Evolutionary conservation across 495 filamentous ascomycete species (phyloP).

Genomic region (Lasiosphaeria ovina): DNA sequence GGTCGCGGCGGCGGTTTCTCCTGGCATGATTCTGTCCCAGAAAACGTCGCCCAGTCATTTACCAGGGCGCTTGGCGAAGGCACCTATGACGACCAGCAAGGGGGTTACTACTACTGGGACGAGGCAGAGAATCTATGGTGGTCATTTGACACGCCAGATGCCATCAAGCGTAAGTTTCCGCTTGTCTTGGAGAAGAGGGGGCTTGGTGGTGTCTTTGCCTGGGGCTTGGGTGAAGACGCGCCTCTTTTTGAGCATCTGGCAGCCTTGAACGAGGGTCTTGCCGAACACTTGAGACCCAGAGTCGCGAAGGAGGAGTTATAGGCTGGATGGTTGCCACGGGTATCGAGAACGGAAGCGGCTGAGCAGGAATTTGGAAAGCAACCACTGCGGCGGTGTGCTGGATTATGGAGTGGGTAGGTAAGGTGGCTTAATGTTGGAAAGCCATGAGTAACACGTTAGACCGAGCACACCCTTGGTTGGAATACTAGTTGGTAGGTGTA

Average conservation of each 20-base stretch:
- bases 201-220: slow-evolving; percentile 70
- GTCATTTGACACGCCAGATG: slow-evolving; percentile 68
- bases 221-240: slow-evolving; percentile 73
- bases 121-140: slow-evolving; percentile 60
- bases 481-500: too few relatives aligned
- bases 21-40: slow-evolving; percentile 52
- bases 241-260: slow-evolving; percentile 56
- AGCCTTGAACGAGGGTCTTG: slow-evolving; percentile 48
- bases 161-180: slow-evolving; percentile 62
- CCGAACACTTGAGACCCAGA: slow-evolving; percentile 4
- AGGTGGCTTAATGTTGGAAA: too few relatives aligned
- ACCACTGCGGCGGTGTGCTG: too few relatives aligned
- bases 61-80: slow-evolving; percentile 53
- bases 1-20: slow-evolving; percentile 62
- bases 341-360: too few relatives aligned
- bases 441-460: too few relatives aligned
- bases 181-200: slow-evolving; percentile 55
- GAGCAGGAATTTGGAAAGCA: too few relatives aligned
- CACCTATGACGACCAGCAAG: slow-evolving; percentile 54
- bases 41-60: slow-evolving; percentile 47
- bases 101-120: slow-evolving; percentile 72
- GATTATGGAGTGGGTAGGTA: too few relatives aligned
- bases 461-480: too few relatives aligned
- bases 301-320: slow-evolving; percentile 27
- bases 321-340: not conserved